A percentile compares a stretch with the other conserved stretches of the same genome.
phyloP scores from a whole-genome alignment of 2,329 filamentous ascomycete genomes.

The Pestalotiopsis sp. region DNA sequence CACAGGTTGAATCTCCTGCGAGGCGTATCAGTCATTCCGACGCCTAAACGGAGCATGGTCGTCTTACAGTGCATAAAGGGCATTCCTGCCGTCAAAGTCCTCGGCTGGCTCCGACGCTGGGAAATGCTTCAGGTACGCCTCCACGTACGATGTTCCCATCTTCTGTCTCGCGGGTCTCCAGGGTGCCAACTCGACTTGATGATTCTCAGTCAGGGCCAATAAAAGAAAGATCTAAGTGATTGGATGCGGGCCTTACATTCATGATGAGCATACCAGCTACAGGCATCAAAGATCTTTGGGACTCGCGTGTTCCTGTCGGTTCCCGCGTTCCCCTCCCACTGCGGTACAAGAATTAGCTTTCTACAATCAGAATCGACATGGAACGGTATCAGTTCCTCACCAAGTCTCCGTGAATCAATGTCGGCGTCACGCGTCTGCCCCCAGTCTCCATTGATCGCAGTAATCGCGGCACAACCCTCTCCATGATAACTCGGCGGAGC shows the following conservation, averaged over 20 bases:
- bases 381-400: too few relatives aligned
- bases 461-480: slow-evolving; percentile 21
- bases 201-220: not conserved
- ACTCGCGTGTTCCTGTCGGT: slow-evolving; percentile 11
- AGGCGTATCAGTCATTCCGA: not conserved
- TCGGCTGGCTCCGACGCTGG: slow-evolving; percentile 18
- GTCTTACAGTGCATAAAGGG: slow-evolving; percentile 21
- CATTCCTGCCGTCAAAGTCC: slow-evolving; percentile 22
- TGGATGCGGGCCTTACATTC: slow-evolving; percentile 14
- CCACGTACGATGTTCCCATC: slow-evolving; percentile 4
- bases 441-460: slow-evolving; percentile 18
- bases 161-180: slow-evolving; percentile 16
- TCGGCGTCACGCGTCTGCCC: slow-evolving; percentile 13
- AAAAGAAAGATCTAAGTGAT: too few relatives aligned
- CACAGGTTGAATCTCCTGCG: slow-evolving; percentile 8
- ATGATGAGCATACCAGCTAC: slow-evolving; percentile 19
- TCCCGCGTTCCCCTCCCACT: slow-evolving; percentile 20
- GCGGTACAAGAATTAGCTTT: too few relatives aligned
- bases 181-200: slow-evolving; percentile 19
- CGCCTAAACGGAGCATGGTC: not conserved
- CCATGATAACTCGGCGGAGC: slow-evolving; percentile 13
- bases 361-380: too few relatives aligned
- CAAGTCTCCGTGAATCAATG: slow-evolving; percentile 14
- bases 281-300: slow-evolving; percentile 18
- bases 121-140: slow-evolving; percentile 14